These are phyloP conservation scores for Glarea lozoyensis DNA, from an alignment of 495 filamentous ascomycete genomes.

Conservation along the genomic window DNA sequence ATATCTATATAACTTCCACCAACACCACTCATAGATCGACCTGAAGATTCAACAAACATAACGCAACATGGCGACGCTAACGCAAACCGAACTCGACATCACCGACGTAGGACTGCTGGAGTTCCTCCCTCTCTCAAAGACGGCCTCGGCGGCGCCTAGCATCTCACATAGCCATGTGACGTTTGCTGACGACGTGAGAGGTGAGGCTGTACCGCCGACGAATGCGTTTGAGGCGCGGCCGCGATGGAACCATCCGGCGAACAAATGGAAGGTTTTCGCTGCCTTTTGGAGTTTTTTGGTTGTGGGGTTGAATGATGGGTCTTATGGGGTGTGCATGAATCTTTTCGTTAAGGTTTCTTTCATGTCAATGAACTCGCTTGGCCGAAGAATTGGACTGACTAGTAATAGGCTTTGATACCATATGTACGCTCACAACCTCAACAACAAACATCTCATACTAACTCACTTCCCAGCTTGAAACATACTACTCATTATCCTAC, in stretches of 20 bases:
- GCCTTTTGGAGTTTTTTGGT: slow-evolving; percentile 68
- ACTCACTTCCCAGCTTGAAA: slow-evolving; percentile 47
- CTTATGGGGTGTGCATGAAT: slow-evolving; percentile 55
- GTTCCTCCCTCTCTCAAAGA: background rate
- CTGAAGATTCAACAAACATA: too few species aligned
- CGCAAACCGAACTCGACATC: background rate
- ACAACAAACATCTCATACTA: background rate
- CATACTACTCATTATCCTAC: slow-evolving; percentile 63
- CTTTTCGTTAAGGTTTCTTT: background rate
- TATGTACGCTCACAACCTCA: slow-evolving; percentile 26
- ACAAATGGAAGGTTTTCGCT: slow-evolving; percentile 54
- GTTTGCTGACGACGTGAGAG: slow-evolving; percentile 2
- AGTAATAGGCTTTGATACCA: slow-evolving; percentile 49
- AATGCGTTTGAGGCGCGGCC: slow-evolving; percentile 21
- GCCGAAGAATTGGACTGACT: too few species aligned
- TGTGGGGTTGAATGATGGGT: slow-evolving; percentile 75
- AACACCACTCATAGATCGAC: too few species aligned
- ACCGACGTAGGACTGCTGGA: background rate
- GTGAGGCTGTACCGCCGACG: background rate
- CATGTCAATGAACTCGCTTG: background rate
- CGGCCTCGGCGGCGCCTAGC: background rate
- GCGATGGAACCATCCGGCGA: slow-evolving; percentile 64
- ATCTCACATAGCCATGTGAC: background rate
- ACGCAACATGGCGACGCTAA: background rate
- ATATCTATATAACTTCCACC: too few species aligned